Evolutionary conservation across 352 stramenopile species (phyloP), one percentile per base, ranked within the genome.

Genomic region (Globisporangium ultimum): DNA sequence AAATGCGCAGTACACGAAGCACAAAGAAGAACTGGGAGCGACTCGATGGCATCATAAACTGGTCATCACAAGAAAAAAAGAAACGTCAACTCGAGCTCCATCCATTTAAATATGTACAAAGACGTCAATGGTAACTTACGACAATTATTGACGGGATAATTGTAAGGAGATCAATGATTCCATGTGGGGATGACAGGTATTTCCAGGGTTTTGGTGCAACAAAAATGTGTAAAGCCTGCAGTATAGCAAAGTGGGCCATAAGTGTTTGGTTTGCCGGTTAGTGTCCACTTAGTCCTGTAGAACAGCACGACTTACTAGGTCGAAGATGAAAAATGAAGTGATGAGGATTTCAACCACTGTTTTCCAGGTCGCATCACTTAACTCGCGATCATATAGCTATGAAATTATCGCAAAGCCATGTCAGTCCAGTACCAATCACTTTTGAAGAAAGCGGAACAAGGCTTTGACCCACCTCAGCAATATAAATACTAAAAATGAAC

Each of bases 1-100:
- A 91, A 52, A 91, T 84, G 3, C 80, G 72, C 14, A 91, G 68
- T 43, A 88, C 80, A 1, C 80, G 76, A 32, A 91, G 74, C n/a
- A 88, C 69, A 28, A 87, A 85, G 47, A 89, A 77, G 20, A 78
- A 53, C 45, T 81, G 66, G 8, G 74, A 84, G 47, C 66, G 76
- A 28, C 59, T 84, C 0, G 60, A 60, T 46, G 64, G 71, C 4
- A 79, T 59, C 55, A 86, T 60, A 49, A 76, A 87, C 80, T 89
- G 32, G 17, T 50, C n/a, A 43, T 6, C 15, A 12, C 15, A 11
- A 22, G 6, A n/a, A 17, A 41, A 21, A 5, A 17, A 18, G 9
- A 13, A 32, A 38, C 22, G 18, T 32, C 7, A 12, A 21, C 10
- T 21, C 9, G 12, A 17, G 21, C 18, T 22, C 18, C 10, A 36